Evolutionary conservation across 2,329 filamentous ascomycete genomes (phyloP).

Genomic region (Aureobasidium sp.): DNA sequence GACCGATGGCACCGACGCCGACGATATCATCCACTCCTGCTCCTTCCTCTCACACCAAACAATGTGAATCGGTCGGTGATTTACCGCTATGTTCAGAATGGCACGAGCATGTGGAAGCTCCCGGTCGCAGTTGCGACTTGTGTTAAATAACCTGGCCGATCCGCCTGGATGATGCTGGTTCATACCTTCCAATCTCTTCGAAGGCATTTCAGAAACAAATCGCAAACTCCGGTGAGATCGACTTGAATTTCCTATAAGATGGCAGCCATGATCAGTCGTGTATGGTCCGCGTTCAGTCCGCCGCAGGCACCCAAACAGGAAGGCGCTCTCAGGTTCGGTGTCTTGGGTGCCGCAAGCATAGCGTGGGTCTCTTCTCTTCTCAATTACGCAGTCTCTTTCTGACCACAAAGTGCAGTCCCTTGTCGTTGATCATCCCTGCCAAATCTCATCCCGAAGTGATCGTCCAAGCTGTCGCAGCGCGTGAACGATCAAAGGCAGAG

Average conservation of each 20-base stretch:
- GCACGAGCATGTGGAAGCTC: too few relatives aligned
- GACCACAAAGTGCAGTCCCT: not conserved
- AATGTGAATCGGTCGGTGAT: not conserved
- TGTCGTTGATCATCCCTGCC: not conserved
- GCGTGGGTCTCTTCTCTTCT: not conserved
- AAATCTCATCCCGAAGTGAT: constrained; percentile 8
- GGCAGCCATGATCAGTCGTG: not conserved
- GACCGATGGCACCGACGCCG: not conserved
- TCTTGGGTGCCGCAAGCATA: not conserved
- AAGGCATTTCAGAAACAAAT: not conserved
- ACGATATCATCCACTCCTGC: not conserved
- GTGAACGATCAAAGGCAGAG: constrained; percentile 1
- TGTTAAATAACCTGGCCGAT: not conserved
- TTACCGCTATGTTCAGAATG: not conserved
- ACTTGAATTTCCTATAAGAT: not conserved
- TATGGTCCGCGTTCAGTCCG: not conserved
- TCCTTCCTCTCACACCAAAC: not conserved
- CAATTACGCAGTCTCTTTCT: not conserved
- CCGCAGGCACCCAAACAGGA: not conserved
- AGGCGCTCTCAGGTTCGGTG: not conserved
- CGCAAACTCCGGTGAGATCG: too few relatives aligned
- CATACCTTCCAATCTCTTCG: not conserved
- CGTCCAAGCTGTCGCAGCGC: constrained; percentile 2
- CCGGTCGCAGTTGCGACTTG: not conserved
- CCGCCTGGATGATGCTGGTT: not conserved